Conservation (phyloP, 768 basidiomycete genomes). For the Termitomyces sp. region DNA sequence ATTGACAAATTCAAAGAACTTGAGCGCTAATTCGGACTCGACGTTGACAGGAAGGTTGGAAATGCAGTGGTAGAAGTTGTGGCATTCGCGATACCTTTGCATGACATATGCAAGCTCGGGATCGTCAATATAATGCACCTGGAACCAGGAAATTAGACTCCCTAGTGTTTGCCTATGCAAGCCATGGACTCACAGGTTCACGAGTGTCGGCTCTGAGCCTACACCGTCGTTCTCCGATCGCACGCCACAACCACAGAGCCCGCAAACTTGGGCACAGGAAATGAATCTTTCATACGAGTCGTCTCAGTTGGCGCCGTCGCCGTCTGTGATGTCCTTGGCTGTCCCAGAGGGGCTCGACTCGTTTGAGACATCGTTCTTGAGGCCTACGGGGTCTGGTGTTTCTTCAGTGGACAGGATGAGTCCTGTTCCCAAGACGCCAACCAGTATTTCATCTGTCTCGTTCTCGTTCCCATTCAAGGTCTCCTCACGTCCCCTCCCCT, state of each 20-base stretch:
- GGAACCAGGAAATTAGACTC: constrained; percentile 12
- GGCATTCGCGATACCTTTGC: constrained; percentile 96
- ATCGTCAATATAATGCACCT: constrained; percentile 95
- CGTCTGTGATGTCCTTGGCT: constrained; percentile 50
- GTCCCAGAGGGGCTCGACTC: constrained; percentile 68
- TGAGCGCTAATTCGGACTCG: constrained; percentile 89
- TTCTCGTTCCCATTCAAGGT: no score
- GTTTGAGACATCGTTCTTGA: constrained; percentile 72
- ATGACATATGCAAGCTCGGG: constrained; percentile 97
- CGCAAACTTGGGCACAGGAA: constrained; percentile 54
- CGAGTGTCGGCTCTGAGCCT: constrained; percentile 71
- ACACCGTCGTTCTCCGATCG: constrained; percentile 31
- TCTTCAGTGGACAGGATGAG: constrained; percentile 44
- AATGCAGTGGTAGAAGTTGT: constrained; percentile 96
- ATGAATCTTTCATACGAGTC: constrained; percentile 76
- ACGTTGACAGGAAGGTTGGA: constrained; percentile 87
- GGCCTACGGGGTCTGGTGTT: constrained; percentile 53
- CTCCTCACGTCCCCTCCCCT: no score
- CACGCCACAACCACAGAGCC: constrained; percentile 33
- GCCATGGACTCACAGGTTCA: constrained; percentile 60
- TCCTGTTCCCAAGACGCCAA: constrained; percentile 43
- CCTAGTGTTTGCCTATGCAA: neutral
- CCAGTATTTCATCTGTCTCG: constrained; percentile 26
- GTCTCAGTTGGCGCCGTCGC: constrained; percentile 70
- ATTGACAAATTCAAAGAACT: constrained; percentile 93